Conservation (phyloP, 441 rosid genomes). For the Raphanus hybrid region DNA sequence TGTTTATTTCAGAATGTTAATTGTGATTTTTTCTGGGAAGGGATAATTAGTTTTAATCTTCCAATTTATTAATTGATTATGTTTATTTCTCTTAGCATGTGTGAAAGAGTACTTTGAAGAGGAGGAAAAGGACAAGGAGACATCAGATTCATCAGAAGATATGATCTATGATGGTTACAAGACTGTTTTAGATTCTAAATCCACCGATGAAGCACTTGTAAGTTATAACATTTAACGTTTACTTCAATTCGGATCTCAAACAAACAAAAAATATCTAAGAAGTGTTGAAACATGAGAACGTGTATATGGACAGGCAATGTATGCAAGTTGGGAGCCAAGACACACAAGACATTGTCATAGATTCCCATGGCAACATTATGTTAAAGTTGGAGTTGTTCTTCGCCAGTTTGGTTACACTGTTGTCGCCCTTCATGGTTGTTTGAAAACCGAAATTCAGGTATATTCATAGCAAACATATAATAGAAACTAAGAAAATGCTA, state of each 20-base stretch:
- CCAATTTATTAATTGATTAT: background rate
- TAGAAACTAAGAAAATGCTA: background rate
- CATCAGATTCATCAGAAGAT: conserved; percentile 49
- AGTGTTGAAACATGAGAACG: background rate
- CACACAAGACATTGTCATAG: conserved; percentile 58
- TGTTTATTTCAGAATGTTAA: background rate
- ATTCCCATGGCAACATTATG: conserved; percentile 78
- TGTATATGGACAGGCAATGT: conserved; percentile 53
- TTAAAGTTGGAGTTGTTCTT: conserved; percentile 77
- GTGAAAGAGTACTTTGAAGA: conserved; percentile 34
- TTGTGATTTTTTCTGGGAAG: background rate
- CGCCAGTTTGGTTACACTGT: conserved; percentile 85
- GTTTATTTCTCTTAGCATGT: conserved; percentile 20
- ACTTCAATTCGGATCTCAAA: background rate
- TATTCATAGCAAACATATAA: no score
- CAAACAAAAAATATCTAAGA: background rate
- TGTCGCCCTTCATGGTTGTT: conserved; percentile 84
- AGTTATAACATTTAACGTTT: conserved; percentile 2
- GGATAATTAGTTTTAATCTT: no score
- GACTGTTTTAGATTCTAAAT: conserved; percentile 78
- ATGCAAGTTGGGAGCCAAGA: conserved; percentile 90
- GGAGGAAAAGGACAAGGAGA: conserved; percentile 38
- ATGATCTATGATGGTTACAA: conserved; percentile 71
- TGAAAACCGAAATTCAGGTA: conserved; percentile 75
- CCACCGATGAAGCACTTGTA: conserved; percentile 77